Conservation (phyloP, 345 rosid genomes). For the Xanthoceras sorbifolium region DNA sequence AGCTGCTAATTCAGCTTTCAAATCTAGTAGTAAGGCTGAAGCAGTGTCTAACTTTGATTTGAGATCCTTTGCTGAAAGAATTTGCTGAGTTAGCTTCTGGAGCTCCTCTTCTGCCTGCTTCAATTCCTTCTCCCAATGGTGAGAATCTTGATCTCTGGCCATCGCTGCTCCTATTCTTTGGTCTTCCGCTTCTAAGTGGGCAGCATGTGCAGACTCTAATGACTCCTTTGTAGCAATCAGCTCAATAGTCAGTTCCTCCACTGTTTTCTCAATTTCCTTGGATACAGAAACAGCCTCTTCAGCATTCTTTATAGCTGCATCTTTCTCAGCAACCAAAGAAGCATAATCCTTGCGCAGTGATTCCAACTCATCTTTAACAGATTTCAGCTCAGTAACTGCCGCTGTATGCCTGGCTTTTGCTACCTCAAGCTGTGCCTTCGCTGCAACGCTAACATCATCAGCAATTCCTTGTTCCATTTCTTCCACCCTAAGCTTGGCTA, state of each 20-base stretch:
- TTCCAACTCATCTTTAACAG: slow-evolving; percentile 72
- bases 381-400: slow-evolving; percentile 69
- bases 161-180: slow-evolving; percentile 78
- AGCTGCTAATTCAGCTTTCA: slow-evolving; percentile 79
- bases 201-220: slow-evolving; percentile 83
- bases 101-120: slow-evolving; percentile 87
- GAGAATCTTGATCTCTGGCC: slow-evolving; percentile 79
- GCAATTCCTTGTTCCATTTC: slow-evolving; percentile 95
- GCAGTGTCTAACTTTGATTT: slow-evolving; percentile 68
- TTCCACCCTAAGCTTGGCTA: slow-evolving; percentile 82
- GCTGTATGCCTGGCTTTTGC: slow-evolving; percentile 79
- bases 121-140: slow-evolving; percentile 81
- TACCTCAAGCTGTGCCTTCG: slow-evolving; percentile 93
- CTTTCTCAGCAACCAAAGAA: slow-evolving; percentile 61
- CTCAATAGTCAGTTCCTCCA: slow-evolving; percentile 88
- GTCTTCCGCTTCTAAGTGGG: slow-evolving; percentile 95
- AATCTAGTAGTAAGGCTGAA: slow-evolving; percentile 66
- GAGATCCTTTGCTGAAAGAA: slow-evolving; percentile 68
- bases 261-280: slow-evolving; percentile 85
- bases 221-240: slow-evolving; percentile 79
- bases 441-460: slow-evolving; percentile 86
- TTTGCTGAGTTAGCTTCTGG: slow-evolving; percentile 67
- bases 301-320: slow-evolving; percentile 63
- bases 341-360: slow-evolving; percentile 51
- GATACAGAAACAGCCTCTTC: slow-evolving; percentile 66